Conservation (phyloP, 164 flowering plant species). For the Annona cherimola region DNA sequence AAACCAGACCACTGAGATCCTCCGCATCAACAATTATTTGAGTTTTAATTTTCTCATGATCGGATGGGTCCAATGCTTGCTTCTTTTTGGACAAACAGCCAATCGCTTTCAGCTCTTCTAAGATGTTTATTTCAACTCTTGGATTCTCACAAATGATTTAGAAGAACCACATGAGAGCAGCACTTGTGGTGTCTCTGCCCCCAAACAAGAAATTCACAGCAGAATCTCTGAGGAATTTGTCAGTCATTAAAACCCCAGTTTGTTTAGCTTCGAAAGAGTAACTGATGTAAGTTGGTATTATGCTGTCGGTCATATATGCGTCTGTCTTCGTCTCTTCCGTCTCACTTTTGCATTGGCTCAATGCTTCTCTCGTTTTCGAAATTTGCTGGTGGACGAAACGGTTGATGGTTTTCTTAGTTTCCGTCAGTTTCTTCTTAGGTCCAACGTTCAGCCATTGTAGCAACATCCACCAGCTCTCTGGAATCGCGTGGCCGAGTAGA, state of each 20-base stretch:
- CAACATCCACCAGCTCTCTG: conserved; percentile 23
- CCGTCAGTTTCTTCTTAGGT: conserved; percentile 16
- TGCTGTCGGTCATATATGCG: background rate
- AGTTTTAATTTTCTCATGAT: background rate
- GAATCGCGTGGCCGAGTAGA: conserved; percentile 16
- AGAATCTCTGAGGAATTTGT: conserved; percentile 10
- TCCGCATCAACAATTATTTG: conserved; percentile 3
- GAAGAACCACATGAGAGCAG: conserved; percentile 16
- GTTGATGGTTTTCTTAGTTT: conserved; percentile 11
- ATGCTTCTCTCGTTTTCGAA: background rate
- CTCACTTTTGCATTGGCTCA: background rate
- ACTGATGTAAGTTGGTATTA: conserved; percentile 15
- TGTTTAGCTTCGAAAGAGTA: background rate
- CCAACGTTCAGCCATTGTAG: conserved; percentile 20
- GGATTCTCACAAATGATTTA: conserved; percentile 11
- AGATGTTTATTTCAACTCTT: background rate
- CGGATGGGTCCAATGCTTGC: background rate
- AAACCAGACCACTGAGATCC: conserved; percentile 22
- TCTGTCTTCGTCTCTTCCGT: background rate
- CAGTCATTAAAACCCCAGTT: background rate
- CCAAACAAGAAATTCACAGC: conserved; percentile 13
- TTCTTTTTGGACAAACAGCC: background rate
- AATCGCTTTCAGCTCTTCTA: background rate
- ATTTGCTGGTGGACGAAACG: conserved; percentile 8
- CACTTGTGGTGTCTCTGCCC: conserved; percentile 11